Evolutionary conservation across 139 green algal genomes (phyloP).

Genomic region (Chlorella sp.): DNA sequence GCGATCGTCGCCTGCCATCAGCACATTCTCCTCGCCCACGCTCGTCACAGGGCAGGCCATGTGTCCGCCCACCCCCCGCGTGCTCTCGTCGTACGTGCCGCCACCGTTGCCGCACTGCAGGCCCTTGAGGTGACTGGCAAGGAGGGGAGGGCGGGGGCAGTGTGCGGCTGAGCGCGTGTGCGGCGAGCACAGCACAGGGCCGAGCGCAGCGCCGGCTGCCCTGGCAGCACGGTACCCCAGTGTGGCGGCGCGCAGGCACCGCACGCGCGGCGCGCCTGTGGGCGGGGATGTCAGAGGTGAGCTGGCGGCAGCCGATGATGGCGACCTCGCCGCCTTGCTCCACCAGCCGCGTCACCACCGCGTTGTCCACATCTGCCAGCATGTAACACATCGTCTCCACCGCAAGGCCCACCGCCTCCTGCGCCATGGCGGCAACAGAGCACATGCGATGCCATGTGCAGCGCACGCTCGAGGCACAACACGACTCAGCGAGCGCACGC

Average conservation of each 20-base stretch:
- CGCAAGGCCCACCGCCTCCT: constrained; percentile 46
- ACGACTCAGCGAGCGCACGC: constrained; percentile 30
- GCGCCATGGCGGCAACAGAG: constrained; percentile 27
- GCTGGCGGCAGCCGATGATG: constrained; percentile 68
- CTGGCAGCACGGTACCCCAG: too few species aligned
- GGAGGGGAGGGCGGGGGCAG: too few species aligned
- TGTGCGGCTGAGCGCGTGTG: too few species aligned
- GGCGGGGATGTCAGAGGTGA: constrained; percentile 73
- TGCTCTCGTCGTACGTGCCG: constrained; percentile 56
- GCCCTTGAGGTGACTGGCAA: constrained; percentile 52
- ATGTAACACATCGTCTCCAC: constrained; percentile 37
- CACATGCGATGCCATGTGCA: background rate
- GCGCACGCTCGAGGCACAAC: background rate
- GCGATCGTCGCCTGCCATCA: constrained; percentile 54
- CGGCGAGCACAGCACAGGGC: too few species aligned
- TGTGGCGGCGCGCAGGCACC: too few species aligned
- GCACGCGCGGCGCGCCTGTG: constrained; percentile 46
- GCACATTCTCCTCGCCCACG: constrained; percentile 51
- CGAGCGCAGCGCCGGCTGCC: too few species aligned
- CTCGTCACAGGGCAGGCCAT: constrained; percentile 9
- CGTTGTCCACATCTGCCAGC: constrained; percentile 29
- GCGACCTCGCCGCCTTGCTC: constrained; percentile 52
- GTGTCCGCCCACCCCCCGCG: constrained; percentile 64
- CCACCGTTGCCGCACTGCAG: constrained; percentile 35
- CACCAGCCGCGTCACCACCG: constrained; percentile 46